Base-by-base conservation (phyloP, 1,284 basidiomycete species). In the Malassezia globosa region DNA sequence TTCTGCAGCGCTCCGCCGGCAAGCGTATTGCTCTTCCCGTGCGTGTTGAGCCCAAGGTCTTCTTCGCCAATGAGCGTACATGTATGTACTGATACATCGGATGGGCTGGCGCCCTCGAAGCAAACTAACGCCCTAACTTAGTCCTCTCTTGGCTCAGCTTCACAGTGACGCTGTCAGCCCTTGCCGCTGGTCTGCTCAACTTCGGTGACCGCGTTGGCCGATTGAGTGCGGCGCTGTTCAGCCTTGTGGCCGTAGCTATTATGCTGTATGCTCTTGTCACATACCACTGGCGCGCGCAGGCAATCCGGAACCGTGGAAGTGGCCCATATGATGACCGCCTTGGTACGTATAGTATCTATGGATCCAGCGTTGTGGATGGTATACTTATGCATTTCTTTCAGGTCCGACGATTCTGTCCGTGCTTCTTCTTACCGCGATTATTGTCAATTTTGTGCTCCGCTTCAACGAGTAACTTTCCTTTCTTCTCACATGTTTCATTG, bases 291-390 rank as follows among this genome's bases (percentile, higher is more conserved):
- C 82, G 92, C 62, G 94, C 92, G 13, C 79, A 81, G 24, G 87
- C 89, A 19, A 99, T 99, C 69, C 81, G 90, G 42, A 79, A 82
- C 50, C 84, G 90, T 38, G 87, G 89, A 11, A 81, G 85, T 45
- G 92, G 89, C 19, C 90, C 92, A 2, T 97, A 97, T 73, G 94
- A 97, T 66, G 92, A 99, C 75, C 81, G 94, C 49, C 74, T 96
- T 46, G 90, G 90, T 50, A 37, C 39, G 57, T 58, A 7, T 23
- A 16, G 22, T 13, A 5, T 25, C 6, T 10, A 7, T 10, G 10
- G 13, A n/a, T n/a, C n/a, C n/a, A n/a, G n/a, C n/a, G n/a, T n/a
- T n/a, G n/a, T n/a, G n/a, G n/a, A n/a, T n/a, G 18, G 33, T 44
- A 3, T n/a, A n/a, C n/a, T n/a, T n/a, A n/a, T n/a, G n/a, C n/a